These are phyloP conservation scores for Agrocybe chaxingu DNA, from an alignment of 768 basidiomycete species.

Conservation along the genomic window DNA sequence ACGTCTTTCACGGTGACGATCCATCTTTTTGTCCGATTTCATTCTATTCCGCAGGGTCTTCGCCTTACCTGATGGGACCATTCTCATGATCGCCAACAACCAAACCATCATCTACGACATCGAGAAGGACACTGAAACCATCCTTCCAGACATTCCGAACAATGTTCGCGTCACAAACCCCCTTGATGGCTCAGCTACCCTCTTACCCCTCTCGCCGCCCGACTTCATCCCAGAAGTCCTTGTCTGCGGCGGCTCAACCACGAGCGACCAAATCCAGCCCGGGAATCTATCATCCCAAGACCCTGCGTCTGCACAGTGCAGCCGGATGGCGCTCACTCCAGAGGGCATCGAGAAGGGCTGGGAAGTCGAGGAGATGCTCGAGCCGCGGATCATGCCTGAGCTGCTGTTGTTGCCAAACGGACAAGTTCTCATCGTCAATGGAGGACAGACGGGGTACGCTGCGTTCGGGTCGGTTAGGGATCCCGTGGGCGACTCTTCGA, in stretches of 20 bases:
- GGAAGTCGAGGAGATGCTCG: conserved; percentile 42
- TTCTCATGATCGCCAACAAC: conserved; percentile 38
- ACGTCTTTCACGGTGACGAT: conserved; percentile 13
- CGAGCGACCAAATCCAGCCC: conserved; percentile 25
- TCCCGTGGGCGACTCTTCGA: conserved; percentile 21
- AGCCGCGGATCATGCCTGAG: conserved; percentile 36
- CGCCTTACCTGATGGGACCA: conserved; percentile 36
- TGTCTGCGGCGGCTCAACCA: conserved; percentile 41
- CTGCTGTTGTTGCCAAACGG: conserved; percentile 42
- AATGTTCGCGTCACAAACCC: conserved; percentile 38
- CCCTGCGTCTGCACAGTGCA: conserved; percentile 41
- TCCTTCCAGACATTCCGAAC: conserved; percentile 38
- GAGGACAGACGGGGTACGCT: conserved; percentile 39
- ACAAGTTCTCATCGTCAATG: conserved; percentile 40
- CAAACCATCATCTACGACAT: conserved; percentile 37
- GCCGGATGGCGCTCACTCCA: conserved; percentile 35
- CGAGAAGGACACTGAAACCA: conserved; percentile 31
- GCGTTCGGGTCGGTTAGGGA: conserved; percentile 32
- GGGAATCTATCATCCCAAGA: conserved; percentile 34
- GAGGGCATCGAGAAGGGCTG: conserved; percentile 41
- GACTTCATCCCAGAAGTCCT: conserved; percentile 41
- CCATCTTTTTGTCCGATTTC: conserved; percentile 9
- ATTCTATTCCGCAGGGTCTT: conserved; percentile 19
- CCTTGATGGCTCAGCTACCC: conserved; percentile 30
- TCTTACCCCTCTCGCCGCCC: conserved; percentile 31